Evolutionary conservation across 2,329 filamentous ascomycete genomes (phyloP).

Genomic region (Beauveria caledonica): DNA sequence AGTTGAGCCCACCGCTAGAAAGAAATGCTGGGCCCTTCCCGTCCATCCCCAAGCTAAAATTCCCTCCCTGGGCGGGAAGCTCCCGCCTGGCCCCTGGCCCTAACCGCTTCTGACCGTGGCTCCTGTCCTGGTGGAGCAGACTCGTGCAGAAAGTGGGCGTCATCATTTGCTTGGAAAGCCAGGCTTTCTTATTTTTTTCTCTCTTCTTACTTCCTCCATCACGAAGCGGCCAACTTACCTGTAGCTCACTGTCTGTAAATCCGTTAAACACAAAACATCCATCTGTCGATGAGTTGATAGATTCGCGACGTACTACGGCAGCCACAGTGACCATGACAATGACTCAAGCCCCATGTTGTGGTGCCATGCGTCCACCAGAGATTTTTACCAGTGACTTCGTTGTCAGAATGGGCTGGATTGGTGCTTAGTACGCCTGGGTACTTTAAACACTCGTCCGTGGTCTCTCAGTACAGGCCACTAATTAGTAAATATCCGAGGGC

Average conservation of each 20-base stretch:
- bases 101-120: not conserved
- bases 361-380: not conserved
- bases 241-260: not conserved
- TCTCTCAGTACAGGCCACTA: not conserved
- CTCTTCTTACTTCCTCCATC: not conserved
- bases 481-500: too few relatives aligned
- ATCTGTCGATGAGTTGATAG: too few relatives aligned
- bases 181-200: not conserved
- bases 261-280: too few relatives aligned
- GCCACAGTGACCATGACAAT: too few relatives aligned
- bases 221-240: not conserved
- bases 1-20: not conserved
- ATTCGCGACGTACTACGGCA: too few relatives aligned
- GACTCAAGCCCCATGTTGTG: too few relatives aligned
- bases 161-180: not conserved
- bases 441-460: not conserved
- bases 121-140: not conserved
- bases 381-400: not conserved
- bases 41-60: not conserved
- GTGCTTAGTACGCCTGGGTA: not conserved
- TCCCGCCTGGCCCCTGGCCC: not conserved
- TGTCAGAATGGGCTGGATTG: not conserved
- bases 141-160: conserved; percentile 7
- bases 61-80: conserved; percentile 1
- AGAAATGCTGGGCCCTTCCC: not conserved